Conservation (phyloP, 1,284 basidiomycete species). For the Puccinia hordei region DNA sequence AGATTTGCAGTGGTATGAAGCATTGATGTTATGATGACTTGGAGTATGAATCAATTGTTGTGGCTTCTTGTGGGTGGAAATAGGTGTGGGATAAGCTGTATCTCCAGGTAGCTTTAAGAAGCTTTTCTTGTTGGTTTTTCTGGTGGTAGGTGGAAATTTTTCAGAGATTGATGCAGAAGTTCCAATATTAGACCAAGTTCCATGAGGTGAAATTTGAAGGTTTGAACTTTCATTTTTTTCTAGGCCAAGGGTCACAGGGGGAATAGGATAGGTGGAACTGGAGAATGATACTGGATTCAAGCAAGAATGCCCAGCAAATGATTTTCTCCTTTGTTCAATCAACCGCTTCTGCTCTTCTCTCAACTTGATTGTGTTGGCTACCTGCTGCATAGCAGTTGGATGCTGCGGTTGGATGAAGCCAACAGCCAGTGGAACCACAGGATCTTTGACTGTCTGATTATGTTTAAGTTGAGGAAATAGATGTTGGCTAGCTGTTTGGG, state of each 20-base stretch:
- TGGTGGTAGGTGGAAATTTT: not conserved
- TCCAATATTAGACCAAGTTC: not conserved
- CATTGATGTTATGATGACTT: not conserved
- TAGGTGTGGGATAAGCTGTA: not conserved
- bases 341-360: conserved; percentile 49
- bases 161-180: conserved; percentile 31
- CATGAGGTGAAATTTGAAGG: conserved; percentile 11
- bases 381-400: conserved; percentile 38
- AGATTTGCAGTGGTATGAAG: not conserved
- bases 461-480: conserved; percentile 6
- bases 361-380: conserved; percentile 46
- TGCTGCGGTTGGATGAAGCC: conserved; percentile 35
- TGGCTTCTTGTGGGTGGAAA: not conserved
- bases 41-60: not conserved
- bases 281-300: conserved; percentile 25
- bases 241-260: not conserved
- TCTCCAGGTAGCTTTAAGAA: not conserved
- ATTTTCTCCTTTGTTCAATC: conserved; percentile 47
- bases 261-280: not conserved
- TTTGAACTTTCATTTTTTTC: not conserved
- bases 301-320: conserved; percentile 43
- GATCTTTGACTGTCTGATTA: not conserved
- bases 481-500: not conserved
- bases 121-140: not conserved
- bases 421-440: conserved; percentile 28